Percentiles rank a stretch among this genome's conserved stretches.
These are phyloP conservation scores for Acanthamoeba healyi DNA, from an alignment of 208 protist genomes.

Conservation along the genomic window DNA sequence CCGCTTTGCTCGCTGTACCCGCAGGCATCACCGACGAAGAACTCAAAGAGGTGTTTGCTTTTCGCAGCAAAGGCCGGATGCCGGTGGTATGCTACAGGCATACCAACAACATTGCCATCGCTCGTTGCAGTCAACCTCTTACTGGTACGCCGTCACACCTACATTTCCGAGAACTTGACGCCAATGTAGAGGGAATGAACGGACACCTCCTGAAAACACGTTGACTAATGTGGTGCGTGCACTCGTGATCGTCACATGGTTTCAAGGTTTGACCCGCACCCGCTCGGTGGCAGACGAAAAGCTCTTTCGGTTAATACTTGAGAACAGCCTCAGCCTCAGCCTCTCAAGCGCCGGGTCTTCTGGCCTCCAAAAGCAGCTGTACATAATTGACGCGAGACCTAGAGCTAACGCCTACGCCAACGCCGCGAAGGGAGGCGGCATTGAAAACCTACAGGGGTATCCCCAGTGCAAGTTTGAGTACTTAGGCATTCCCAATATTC, in stretches of 20 bases:
- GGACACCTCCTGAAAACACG: no score
- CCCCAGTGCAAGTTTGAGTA: conserved; percentile 1
- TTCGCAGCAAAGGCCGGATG: conserved; percentile 77
- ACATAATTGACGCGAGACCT: conserved; percentile 58
- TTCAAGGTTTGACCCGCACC: conserved; percentile 59
- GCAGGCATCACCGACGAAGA: conserved; percentile 23
- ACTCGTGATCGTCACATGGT: background rate
- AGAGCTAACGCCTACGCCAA: conserved; percentile 52
- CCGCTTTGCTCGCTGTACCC: background rate
- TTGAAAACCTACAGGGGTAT: conserved; percentile 31
- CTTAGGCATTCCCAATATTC: conserved; percentile 66
- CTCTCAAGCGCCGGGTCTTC: background rate
- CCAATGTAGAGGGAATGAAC: no score
- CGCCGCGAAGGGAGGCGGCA: conserved; percentile 30
- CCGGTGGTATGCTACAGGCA: conserved; percentile 70
- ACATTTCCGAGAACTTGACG: background rate
- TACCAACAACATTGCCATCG: conserved; percentile 36
- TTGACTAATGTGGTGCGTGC: background rate
- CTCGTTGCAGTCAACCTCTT: conserved; percentile 18
- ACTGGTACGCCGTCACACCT: background rate
- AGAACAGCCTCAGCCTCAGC: conserved; percentile 2
- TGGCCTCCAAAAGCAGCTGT: background rate
- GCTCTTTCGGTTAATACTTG: conserved; percentile 65
- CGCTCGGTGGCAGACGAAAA: conserved; percentile 78
- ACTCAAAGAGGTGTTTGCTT: conserved; percentile 45